Evolutionary conservation across 495 filamentous ascomycete species (phyloP), one percentile per base, ranked within the genome.

Genomic region (Letharia columbiana): DNA sequence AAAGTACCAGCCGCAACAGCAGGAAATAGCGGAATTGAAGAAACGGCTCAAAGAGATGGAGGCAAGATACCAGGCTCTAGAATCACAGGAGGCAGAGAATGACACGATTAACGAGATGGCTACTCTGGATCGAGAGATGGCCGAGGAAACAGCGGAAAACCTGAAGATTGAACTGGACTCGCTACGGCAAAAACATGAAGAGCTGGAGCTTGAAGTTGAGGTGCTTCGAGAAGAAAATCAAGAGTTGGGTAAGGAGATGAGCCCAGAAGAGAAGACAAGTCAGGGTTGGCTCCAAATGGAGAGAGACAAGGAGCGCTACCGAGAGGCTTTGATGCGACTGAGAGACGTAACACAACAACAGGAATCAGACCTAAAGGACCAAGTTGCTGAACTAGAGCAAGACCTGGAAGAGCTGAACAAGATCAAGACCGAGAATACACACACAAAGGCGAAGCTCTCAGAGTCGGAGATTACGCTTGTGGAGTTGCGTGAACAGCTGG

Each of bases 251-350:
- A 83, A 89, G 65, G 91, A 90, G 64, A 95, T 95, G 81, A 91
- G 85, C 49, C 87, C 90, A 0, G 95, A 97, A 71, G 92, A 98
- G 70, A 86, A 87, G 71, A 85, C 87, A 2, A 92, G 87, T 67
- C 86, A 91, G 61, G 90, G 91, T 17, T 96, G 90, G 89, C 73
- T 95, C 57, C 91, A 94, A 71, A 89, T 96, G 87, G 90, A 96
- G 75, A 84, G 86, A 56, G 87, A 88, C 70, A 96, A 96, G 68
- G 91, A 96, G 70, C 81, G 92, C 37, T 79, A 97, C n/a, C 85
- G 89, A 58, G 90, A 95, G 63, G 94, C 94, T 10, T 79, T 98
- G 13, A 79, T 96, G 12, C 82, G 88, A 42, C 78, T 98, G 13
- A 84, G 91, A 59, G 94, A 98, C 70, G 84, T 96, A 73, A 91